These are phyloP conservation scores for Hypoxylon sp. DNA, from an alignment of 2,329 filamentous ascomycete species.

Conservation along the genomic window DNA sequence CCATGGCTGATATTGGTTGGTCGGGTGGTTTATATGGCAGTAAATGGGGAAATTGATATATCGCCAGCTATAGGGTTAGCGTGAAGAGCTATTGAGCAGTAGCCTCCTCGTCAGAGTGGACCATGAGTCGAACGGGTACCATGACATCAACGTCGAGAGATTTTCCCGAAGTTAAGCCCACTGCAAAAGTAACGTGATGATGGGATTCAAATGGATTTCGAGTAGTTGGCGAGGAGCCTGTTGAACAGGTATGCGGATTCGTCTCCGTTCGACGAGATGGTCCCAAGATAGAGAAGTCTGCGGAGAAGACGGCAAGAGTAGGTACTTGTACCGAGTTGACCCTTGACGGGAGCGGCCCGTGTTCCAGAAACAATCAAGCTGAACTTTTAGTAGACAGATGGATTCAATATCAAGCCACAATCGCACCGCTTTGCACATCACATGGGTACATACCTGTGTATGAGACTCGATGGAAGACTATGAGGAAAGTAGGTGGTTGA, in stretches of 20 bases:
- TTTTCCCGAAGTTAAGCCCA: neutral
- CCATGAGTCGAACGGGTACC: conserved; percentile 26
- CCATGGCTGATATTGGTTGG: neutral
- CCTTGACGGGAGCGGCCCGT: conserved; percentile 34
- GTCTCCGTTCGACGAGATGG: neutral
- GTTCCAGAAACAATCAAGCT: conserved; percentile 14
- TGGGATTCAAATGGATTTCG: neutral
- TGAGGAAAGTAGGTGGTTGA: conserved; percentile 1
- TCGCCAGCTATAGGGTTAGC: conserved; percentile 29
- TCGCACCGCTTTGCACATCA: conserved; percentile 7
- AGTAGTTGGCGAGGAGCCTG: neutral
- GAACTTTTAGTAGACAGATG: conserved; percentile 1
- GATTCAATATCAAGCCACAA: conserved; percentile 17
- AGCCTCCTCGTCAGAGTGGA: conserved; percentile 6
- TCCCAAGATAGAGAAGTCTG: neutral
- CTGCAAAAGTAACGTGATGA: neutral
- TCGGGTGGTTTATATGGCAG: neutral
- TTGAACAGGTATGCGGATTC: neutral
- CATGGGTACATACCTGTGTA: neutral
- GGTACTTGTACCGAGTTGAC: conserved; percentile 10
- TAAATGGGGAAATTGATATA: conserved; percentile 5
- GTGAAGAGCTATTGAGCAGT: conserved; percentile 22
- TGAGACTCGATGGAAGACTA: conserved; percentile 9
- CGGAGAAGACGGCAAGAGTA: neutral
- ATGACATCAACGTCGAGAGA: conserved; percentile 30